Conservation (phyloP, 2,329 filamentous ascomycete genomes). For the Teratosphaeriaceae sp. region DNA sequence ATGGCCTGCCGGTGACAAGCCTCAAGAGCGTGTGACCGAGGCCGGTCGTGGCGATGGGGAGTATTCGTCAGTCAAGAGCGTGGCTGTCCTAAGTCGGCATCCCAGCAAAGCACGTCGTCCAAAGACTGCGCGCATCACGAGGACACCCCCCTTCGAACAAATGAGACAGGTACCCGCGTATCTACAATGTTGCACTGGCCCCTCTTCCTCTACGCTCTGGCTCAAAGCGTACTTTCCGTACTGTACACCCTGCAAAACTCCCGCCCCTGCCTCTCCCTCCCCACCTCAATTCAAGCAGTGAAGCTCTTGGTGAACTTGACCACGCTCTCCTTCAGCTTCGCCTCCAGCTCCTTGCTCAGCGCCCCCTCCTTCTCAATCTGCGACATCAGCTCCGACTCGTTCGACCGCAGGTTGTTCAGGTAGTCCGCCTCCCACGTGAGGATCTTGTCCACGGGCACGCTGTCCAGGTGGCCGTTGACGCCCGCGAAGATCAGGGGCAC, state of each 20-base stretch:
- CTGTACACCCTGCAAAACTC: conserved; percentile 11
- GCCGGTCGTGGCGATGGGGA: too few species aligned
- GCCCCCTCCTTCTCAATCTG: conserved; percentile 94
- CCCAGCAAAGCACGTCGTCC: not conserved
- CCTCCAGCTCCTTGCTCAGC: conserved; percentile 89
- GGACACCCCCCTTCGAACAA: conserved; percentile 4
- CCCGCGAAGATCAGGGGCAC: conserved; percentile 98
- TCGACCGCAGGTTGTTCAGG: conserved; percentile 83
- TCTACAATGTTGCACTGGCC: conserved; percentile 9
- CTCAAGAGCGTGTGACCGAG: too few species aligned
- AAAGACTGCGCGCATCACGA: too few species aligned
- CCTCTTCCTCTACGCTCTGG: not conserved
- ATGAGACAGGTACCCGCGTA: conserved; percentile 11
- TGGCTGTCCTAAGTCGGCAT: not conserved
- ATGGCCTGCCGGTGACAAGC: too few species aligned
- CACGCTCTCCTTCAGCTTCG: conserved; percentile 71
- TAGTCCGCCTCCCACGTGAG: conserved; percentile 92
- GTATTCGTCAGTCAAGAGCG: too few species aligned
- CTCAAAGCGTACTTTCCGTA: conserved; percentile 9
- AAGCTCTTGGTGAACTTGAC: conserved; percentile 90
- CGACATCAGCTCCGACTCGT: conserved; percentile 75
- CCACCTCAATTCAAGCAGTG: conserved; percentile 30
- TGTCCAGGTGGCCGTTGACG: conserved; percentile 95
- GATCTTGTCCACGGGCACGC: conserved; percentile 83
- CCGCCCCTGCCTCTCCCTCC: not conserved